Evolutionary conservation across 2,329 filamentous ascomycete genomes (phyloP).

Genomic region (Phaeosphaeriaceae sp.): DNA sequence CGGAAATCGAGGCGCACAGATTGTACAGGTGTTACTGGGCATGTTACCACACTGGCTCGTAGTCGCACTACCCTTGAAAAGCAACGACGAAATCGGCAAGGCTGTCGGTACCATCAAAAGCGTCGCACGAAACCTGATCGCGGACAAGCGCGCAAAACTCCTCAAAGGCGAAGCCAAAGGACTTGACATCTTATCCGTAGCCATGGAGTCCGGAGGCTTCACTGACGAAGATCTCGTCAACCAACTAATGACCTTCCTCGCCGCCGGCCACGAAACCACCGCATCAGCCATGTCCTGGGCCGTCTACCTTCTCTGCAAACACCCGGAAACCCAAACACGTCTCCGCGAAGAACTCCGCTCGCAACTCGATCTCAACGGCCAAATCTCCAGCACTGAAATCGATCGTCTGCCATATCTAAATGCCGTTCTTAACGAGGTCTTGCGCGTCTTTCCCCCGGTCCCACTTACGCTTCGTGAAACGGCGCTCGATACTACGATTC

Average conservation of each 20-base stretch:
- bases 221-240: constrained; percentile 81
- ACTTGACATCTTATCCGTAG: constrained; percentile 80
- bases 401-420: constrained; percentile 77
- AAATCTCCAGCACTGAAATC: constrained; percentile 63
- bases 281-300: constrained; percentile 62
- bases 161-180: constrained; percentile 55
- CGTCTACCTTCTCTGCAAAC: constrained; percentile 58
- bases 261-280: constrained; percentile 68
- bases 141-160: constrained; percentile 68
- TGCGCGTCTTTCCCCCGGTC: constrained; percentile 76
- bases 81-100: constrained; percentile 60
- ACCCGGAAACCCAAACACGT: constrained; percentile 56
- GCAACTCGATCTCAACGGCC: constrained; percentile 43
- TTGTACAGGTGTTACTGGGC: constrained; percentile 65
- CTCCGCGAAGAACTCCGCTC: constrained; percentile 59
- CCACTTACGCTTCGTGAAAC: constrained; percentile 73
- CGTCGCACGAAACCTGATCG: constrained; percentile 72
- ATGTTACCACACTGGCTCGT: constrained; percentile 70
- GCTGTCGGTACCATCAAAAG: constrained; percentile 56
- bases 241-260: constrained; percentile 89
- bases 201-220: constrained; percentile 77
- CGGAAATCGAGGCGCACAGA: constrained; percentile 56
- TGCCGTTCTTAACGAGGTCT: constrained; percentile 77
- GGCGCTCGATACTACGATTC: constrained; percentile 67
- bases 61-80: constrained; percentile 68